These are phyloP conservation scores for Phytophthora idaei DNA, from an alignment of 352 stramenopile genomes.

Conservation along the genomic window DNA sequence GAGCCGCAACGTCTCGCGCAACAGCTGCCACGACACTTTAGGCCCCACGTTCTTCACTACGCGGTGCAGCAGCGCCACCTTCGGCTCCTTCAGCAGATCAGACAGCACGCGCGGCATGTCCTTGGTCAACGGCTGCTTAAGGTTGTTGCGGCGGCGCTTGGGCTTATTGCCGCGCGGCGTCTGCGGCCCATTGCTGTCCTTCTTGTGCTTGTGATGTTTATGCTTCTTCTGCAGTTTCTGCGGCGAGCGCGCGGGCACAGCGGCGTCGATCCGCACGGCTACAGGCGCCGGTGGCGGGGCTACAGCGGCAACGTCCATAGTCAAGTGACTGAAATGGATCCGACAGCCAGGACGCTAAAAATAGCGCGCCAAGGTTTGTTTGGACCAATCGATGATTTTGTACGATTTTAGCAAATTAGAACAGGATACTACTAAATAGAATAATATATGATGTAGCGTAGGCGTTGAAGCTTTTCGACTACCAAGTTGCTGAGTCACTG, in stretches of 20 bases:
- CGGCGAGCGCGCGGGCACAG: slow-evolving; percentile 7
- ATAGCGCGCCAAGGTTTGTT: slow-evolving; percentile 7
- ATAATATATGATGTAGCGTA: not conserved
- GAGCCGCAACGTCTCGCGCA: slow-evolving; percentile 70
- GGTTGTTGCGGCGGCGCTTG: slow-evolving; percentile 38
- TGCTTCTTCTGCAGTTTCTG: slow-evolving; percentile 14
- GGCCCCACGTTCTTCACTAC: slow-evolving; percentile 72
- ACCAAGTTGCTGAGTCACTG: not conserved
- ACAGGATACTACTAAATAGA: not conserved
- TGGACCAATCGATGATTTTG: slow-evolving; percentile 4
- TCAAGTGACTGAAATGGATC: slow-evolving; percentile 8
- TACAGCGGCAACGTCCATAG: slow-evolving; percentile 8
- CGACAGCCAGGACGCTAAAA: not conserved
- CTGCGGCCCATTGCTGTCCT: slow-evolving; percentile 12
- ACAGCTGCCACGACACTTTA: slow-evolving; percentile 62
- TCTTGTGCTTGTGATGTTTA: slow-evolving; percentile 5
- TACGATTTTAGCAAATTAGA: slow-evolving; percentile 4
- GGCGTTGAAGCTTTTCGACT: not conserved
- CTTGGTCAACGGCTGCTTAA: slow-evolving; percentile 55
- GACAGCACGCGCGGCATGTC: slow-evolving; percentile 64
- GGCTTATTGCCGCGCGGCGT: slow-evolving; percentile 10
- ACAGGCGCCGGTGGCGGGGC: slow-evolving; percentile 7
- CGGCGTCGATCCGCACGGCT: slow-evolving; percentile 2
- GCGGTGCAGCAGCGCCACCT: slow-evolving; percentile 70
- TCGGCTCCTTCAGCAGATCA: slow-evolving; percentile 68